Conservation (phyloP, 148 eudicot species). For the Diospyros kaki region DNA sequence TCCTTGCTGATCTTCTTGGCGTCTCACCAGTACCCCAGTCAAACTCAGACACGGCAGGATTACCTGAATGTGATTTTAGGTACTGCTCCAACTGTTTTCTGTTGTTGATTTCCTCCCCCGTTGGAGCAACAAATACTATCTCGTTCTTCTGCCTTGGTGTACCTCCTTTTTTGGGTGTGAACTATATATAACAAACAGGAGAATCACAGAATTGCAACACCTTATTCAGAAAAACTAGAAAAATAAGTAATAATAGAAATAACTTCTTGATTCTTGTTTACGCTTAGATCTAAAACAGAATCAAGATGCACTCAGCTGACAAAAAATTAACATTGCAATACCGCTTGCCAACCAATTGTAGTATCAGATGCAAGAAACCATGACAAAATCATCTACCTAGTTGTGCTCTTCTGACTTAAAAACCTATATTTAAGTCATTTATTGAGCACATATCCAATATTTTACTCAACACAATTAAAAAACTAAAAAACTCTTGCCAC, state of each 20-base stretch:
- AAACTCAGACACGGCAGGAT: slow-evolving; percentile 63
- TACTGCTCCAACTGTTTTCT: slow-evolving; percentile 67
- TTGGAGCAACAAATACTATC: slow-evolving; percentile 64
- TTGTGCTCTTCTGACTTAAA: neutral
- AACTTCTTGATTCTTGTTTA: too few species aligned
- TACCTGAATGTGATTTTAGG: slow-evolving; percentile 74
- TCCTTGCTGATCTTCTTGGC: slow-evolving; percentile 81
- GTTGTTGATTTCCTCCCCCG: slow-evolving; percentile 71
- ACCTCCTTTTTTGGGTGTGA: slow-evolving; percentile 55
- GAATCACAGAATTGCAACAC: neutral
- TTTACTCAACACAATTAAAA: neutral
- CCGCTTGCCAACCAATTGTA: neutral
- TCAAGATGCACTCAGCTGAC: neutral
- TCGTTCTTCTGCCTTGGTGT: slow-evolving; percentile 61
- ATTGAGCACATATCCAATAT: neutral
- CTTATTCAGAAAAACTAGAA: neutral
- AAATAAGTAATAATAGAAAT: neutral
- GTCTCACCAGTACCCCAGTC: slow-evolving; percentile 88
- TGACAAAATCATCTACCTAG: neutral
- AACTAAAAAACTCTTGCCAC: too few species aligned
- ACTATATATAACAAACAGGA: slow-evolving; percentile 33
- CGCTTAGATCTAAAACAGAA: neutral
- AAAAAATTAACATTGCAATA: neutral
- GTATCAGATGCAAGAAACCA: neutral
- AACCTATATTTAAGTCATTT: neutral